Evolutionary conservation across 495 filamentous ascomycete species (phyloP).

Genomic region (Letharia columbiana): DNA sequence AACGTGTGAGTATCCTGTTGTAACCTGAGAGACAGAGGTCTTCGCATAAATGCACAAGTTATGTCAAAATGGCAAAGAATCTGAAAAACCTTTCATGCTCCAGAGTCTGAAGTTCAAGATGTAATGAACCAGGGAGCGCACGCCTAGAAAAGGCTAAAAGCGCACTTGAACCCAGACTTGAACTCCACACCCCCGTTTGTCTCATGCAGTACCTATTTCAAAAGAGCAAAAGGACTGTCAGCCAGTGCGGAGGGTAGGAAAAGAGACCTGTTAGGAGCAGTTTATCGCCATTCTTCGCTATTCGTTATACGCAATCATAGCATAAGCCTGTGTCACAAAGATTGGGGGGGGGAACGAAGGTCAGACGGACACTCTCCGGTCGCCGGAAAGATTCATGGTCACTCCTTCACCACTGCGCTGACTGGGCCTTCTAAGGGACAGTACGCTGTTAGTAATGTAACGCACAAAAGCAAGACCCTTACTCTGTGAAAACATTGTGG

Average conservation of each 20-base stretch:
- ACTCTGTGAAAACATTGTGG: not conserved
- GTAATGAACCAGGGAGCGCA: not conserved
- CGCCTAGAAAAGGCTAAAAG: not conserved
- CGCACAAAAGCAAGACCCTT: too few species aligned
- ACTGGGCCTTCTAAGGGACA: not conserved
- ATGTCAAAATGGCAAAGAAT: not conserved
- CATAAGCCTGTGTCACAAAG: not conserved
- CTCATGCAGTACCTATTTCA: not conserved
- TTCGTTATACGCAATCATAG: not conserved
- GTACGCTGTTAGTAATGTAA: not conserved
- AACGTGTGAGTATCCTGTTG: not conserved
- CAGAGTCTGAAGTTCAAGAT: not conserved
- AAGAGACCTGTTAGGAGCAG: not conserved
- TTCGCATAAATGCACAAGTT: not conserved
- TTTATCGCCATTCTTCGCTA: not conserved
- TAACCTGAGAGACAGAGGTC: not conserved
- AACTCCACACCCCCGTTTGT: not conserved
- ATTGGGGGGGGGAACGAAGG: too few species aligned
- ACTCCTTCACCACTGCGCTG: not conserved
- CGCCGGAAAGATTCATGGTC: not conserved
- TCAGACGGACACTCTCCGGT: not conserved
- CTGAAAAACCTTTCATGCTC: too few species aligned
- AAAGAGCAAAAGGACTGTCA: not conserved
- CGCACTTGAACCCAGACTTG: not conserved
- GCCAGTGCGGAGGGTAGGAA: not conserved